Base-by-base conservation (phyloP, 2,329 filamentous ascomycete genomes). In the Leptographium lundbergii region DNA sequence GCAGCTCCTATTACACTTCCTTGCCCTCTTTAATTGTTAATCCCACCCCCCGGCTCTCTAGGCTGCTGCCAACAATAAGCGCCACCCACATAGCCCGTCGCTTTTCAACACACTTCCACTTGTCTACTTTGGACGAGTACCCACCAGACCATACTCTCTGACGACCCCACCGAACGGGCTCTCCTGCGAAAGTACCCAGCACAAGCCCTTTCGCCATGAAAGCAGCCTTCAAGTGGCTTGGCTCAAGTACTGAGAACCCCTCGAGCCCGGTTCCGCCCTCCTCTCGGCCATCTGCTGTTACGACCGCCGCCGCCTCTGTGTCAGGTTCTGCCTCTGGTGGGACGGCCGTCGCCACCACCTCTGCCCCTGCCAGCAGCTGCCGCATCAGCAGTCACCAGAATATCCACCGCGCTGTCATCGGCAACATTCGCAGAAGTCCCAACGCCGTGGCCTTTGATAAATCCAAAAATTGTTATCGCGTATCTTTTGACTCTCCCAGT, bases 401-500 rank as follows among this genome's bases (percentile, higher is more conserved):
- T 36, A 22, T 27, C 24, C 47, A 36, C 60, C 53, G 47, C 52
- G 22, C 45, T 39, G 32, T 34, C 34, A 32, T 39, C 53, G 32
- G 27, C 60, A 56, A 48, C 29, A n/a, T 52, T 50, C 45, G 36
- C 52, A 32, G 25, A 36, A 54, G 57, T 57, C 57, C 61, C 61
- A 60, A 57, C 60, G 55, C 57, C 56, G 54, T 59, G 36, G 63
- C 63, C 57, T 62, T 64, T 69, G 36, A 47, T n/a, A 57, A 60
- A 57, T 55, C 45, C 51, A 72, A 69, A 69, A 72, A 66, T 72
- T 70, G 64, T 70, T 70, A 67, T 71, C 70, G 64, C 72, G 71
- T 64, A 65, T 72, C 68, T 68, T 68, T 60, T 67, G n/a, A 24
- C 52, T 54, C 52, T 39, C 52, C 27, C 24, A 7, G 19, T 32